phyloP scores from a whole-genome alignment of 352 stramenopile species.

The Phytophthora gonapodyides region DNA sequence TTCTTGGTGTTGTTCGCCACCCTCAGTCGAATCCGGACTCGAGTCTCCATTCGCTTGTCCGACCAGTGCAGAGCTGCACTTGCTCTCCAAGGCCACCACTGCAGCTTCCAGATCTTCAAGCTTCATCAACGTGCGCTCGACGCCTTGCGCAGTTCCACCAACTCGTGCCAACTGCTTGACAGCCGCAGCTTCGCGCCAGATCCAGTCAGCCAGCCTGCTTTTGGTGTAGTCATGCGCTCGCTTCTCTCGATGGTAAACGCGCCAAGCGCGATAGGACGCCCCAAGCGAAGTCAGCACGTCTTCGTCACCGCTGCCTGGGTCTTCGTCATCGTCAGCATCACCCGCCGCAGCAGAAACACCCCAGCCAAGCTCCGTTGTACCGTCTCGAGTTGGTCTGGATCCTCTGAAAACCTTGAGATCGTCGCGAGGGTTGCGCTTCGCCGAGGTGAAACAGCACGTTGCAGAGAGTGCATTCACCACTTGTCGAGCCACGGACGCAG shows the following conservation, averaged over 20 bases:
- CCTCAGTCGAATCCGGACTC: too few species aligned
- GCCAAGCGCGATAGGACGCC: conserved; percentile 35
- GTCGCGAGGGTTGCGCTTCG: conserved; percentile 20
- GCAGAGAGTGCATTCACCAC: conserved; percentile 11
- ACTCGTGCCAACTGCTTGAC: conserved; percentile 26
- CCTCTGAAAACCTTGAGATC: conserved; percentile 27
- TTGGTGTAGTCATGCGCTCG: conserved; percentile 41
- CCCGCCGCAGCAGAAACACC: neutral
- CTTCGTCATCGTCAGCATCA: conserved; percentile 16
- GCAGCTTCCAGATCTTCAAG: conserved; percentile 32
- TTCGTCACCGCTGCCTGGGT: conserved; percentile 37
- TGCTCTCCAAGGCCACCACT: conserved; percentile 9
- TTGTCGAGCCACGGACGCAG: conserved; percentile 16
- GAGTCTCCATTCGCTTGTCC: neutral
- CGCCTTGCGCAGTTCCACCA: conserved; percentile 18
- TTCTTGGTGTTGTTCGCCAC: neutral
- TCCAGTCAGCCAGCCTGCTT: conserved; percentile 27
- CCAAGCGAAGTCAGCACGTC: conserved; percentile 38
- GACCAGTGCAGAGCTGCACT: conserved; percentile 4
- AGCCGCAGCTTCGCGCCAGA: conserved; percentile 28
- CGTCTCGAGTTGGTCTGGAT: conserved; percentile 17
- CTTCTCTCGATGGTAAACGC: conserved; percentile 38
- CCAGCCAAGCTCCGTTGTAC: conserved; percentile 15
- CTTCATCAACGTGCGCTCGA: conserved; percentile 35
- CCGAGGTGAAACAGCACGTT: conserved; percentile 23